Conservation (phyloP, 1,284 basidiomycete genomes). For the Ceratobasidium sp. region DNA sequence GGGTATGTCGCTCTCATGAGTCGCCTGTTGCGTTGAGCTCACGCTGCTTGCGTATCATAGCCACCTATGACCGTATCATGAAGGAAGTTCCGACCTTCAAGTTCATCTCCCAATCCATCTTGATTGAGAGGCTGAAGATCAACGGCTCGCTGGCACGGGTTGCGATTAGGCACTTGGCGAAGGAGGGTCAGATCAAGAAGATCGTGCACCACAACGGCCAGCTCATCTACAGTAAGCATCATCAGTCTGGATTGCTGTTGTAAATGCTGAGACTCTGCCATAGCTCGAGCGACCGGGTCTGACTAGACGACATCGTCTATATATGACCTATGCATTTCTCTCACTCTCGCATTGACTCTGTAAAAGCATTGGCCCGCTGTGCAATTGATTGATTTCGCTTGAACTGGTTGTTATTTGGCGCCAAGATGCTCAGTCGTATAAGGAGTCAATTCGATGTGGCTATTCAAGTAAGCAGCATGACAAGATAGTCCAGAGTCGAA, state of each 20-base stretch:
- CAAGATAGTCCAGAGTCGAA: constrained; percentile 75
- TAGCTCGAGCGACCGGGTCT: constrained; percentile 50
- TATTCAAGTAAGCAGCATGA: constrained; percentile 21
- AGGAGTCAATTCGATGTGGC: too few species aligned
- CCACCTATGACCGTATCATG: constrained; percentile 91
- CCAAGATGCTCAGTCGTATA: too few species aligned
- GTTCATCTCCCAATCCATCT: constrained; percentile 96
- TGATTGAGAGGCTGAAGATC: constrained; percentile 97
- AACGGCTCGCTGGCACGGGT: constrained; percentile 94
- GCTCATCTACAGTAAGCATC: constrained; percentile 81
- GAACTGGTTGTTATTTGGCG: not conserved
- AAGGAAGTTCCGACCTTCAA: constrained; percentile 99
- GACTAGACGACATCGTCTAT: constrained; percentile 30
- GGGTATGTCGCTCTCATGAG: constrained; percentile 44
- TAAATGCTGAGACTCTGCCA: not conserved
- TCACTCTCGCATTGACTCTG: constrained; percentile 31
- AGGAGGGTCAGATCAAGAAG: constrained; percentile 94
- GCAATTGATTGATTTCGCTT: constrained; percentile 14
- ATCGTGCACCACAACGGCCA: constrained; percentile 96
- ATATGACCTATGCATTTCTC: constrained; percentile 38
- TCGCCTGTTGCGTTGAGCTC: not conserved
- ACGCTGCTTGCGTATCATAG: not conserved
- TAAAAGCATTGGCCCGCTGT: constrained; percentile 35
- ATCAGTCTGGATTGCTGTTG: not conserved
- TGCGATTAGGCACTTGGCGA: constrained; percentile 93